These are phyloP conservation scores for Rosa multiflora DNA, from an alignment of 306 rosid genomes.

Conservation along the genomic window DNA sequence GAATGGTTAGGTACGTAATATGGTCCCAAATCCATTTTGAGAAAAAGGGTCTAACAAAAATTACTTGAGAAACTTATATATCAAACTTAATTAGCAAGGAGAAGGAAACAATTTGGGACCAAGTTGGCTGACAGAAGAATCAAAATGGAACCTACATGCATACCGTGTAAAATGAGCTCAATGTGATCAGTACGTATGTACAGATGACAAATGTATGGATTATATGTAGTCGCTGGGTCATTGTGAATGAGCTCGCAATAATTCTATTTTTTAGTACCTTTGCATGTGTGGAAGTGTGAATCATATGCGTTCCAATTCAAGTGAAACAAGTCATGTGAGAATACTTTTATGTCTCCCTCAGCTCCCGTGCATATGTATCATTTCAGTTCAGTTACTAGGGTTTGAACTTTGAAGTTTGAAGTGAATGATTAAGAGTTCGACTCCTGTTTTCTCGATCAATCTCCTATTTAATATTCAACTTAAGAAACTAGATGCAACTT, in stretches of 20 bases:
- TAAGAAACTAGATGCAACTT: background rate
- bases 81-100: background rate
- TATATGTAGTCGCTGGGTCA: background rate
- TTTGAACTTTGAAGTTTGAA: background rate
- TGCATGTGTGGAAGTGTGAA: background rate
- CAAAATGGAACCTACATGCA: background rate
- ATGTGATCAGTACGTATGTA: background rate
- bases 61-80: background rate
- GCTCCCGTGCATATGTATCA: background rate
- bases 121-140: background rate
- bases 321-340: background rate
- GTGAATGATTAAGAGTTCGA: background rate
- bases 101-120: background rate
- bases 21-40: background rate
- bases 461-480: background rate
- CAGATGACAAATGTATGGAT: background rate
- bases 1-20: background rate
- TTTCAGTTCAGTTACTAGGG: background rate
- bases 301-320: background rate
- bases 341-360: background rate
- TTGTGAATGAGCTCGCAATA: background rate
- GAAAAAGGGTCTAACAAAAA: background rate
- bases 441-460: background rate
- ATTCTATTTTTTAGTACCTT: background rate
- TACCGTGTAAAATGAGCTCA: background rate